Evolutionary conservation across 306 rosid genomes (phyloP).

Genomic region (Biancaea sappan): DNA sequence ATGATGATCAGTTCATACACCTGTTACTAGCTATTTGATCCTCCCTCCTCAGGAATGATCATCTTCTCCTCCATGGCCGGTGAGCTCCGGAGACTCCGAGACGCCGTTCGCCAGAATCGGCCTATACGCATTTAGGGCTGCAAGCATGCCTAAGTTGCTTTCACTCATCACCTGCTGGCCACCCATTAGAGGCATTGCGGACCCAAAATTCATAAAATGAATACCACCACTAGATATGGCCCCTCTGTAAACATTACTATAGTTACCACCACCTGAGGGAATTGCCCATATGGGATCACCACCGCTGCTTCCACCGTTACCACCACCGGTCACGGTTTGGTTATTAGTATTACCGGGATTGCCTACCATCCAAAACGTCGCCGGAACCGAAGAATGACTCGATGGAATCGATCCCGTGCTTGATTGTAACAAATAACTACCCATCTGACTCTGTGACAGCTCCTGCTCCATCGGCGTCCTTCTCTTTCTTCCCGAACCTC

Average conservation of each 20-base stretch:
- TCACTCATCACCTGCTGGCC: slow-evolving; percentile 50
- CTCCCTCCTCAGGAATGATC: slow-evolving; percentile 27
- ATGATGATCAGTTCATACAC: slow-evolving; percentile 42
- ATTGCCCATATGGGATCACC: slow-evolving; percentile 37
- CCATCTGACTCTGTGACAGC: slow-evolving; percentile 41
- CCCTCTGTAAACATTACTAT: slow-evolving; percentile 46
- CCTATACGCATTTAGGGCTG: slow-evolving; percentile 59
- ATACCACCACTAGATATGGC: slow-evolving; percentile 32
- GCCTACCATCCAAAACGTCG: slow-evolving; percentile 59
- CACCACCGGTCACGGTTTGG: not conserved
- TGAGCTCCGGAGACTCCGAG: slow-evolving; percentile 35
- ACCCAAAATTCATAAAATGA: slow-evolving; percentile 68
- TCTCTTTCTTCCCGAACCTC: slow-evolving; percentile 44
- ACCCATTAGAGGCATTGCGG: slow-evolving; percentile 58
- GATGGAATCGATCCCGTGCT: slow-evolving; percentile 60
- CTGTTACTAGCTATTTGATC: not conserved
- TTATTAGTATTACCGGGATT: slow-evolving; percentile 28
- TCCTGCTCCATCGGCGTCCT: slow-evolving; percentile 53
- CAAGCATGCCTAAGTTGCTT: slow-evolving; percentile 62
- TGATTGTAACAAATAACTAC: slow-evolving; percentile 58
- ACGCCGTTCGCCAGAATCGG: slow-evolving; percentile 34
- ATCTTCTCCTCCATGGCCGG: slow-evolving; percentile 42
- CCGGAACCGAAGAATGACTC: slow-evolving; percentile 52
- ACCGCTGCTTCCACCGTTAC: not conserved
- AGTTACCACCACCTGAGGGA: slow-evolving; percentile 26